A percentile compares a stretch with the other conserved stretches of the same genome.
Conservation (phyloP, 2,329 filamentous ascomycete genomes). For the Cladophialophora carrionii region DNA sequence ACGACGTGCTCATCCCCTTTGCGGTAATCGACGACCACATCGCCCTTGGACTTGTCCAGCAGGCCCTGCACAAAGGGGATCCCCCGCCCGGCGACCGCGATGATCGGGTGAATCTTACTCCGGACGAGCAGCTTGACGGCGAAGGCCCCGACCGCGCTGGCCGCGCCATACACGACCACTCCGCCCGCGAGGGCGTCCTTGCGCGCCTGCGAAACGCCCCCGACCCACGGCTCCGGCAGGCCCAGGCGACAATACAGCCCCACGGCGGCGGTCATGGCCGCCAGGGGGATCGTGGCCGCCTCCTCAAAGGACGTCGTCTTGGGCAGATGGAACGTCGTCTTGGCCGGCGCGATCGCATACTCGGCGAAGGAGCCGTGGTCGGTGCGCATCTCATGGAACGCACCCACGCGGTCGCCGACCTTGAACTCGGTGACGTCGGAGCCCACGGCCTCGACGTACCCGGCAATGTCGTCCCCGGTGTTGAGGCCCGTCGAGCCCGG, state of each 20-base stretch:
- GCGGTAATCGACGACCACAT: constrained; percentile 65
- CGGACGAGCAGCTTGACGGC: constrained; percentile 60
- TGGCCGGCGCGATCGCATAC: constrained; percentile 58
- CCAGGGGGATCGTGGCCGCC: constrained; percentile 39
- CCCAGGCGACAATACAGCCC: constrained; percentile 30
- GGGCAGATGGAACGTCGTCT: constrained; percentile 61
- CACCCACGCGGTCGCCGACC: constrained; percentile 59
- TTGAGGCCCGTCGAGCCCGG: constrained; percentile 41
- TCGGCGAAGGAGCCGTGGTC: constrained; percentile 60
- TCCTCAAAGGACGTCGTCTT: constrained; percentile 58
- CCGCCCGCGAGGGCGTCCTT: constrained; percentile 35
- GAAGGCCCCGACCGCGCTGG: constrained; percentile 62
- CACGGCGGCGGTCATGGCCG: constrained; percentile 32
- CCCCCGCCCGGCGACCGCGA: constrained; percentile 61
- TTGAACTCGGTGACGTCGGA: constrained; percentile 58
- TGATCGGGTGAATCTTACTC: constrained; percentile 64
- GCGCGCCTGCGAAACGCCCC: constrained; percentile 23
- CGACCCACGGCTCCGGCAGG: constrained; percentile 34
- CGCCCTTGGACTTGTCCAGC: constrained; percentile 58
- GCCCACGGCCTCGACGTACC: constrained; percentile 57
- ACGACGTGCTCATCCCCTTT: constrained; percentile 58
- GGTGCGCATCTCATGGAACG: constrained; percentile 55
- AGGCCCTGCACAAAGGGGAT: constrained; percentile 56
- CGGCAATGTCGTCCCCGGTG: constrained; percentile 58
- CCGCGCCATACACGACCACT: constrained; percentile 60